Conservation (phyloP, 2,329 filamentous ascomycete species). For the Trichophyton mentagrophytes region DNA sequence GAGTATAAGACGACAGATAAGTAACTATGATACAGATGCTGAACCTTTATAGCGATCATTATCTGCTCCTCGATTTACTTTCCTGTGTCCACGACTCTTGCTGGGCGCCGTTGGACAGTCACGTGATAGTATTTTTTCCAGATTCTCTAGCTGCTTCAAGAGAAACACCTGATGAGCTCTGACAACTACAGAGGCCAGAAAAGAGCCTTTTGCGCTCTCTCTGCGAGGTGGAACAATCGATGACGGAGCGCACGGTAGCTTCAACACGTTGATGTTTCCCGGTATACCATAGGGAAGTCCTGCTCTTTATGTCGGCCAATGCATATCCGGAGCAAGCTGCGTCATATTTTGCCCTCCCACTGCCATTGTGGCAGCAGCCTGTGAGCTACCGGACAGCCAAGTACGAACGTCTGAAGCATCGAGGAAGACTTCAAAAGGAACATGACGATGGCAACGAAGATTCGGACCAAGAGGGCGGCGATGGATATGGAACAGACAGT, state of each 20-base stretch:
- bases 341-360: constrained; percentile 28
- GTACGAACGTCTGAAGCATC: constrained; percentile 24
- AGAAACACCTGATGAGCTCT: no score
- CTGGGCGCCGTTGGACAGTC: no score
- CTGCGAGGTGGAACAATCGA: not conserved
- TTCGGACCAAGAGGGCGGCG: constrained; percentile 8
- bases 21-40: no score
- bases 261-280: no score
- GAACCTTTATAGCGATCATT: no score
- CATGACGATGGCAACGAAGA: constrained; percentile 5
- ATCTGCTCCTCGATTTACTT: no score
- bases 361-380: constrained; percentile 27
- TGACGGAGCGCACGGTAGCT: not conserved
- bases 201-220: not conserved
- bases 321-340: constrained; percentile 16
- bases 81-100: no score
- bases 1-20: no score
- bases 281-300: not conserved
- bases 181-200: not conserved
- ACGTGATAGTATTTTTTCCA: no score
- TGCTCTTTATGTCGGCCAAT: not conserved
- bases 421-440: not conserved
- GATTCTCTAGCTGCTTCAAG: no score
- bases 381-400: constrained; percentile 23
- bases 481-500: constrained; percentile 17